Base-by-base conservation (phyloP, 2,329 filamentous ascomycete species). In the Cladosporium sp. region DNA sequence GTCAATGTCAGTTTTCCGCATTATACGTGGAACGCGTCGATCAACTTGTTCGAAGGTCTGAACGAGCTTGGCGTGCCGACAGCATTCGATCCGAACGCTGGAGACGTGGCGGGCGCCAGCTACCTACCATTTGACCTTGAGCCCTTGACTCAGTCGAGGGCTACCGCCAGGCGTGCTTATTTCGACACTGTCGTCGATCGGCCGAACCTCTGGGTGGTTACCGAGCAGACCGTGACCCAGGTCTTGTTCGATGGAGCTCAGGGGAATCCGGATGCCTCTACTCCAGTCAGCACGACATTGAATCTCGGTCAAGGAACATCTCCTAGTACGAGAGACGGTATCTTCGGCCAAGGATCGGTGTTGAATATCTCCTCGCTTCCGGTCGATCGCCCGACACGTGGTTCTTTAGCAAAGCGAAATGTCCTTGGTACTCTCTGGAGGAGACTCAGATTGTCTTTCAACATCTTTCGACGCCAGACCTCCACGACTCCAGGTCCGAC, bases 1-100 rank as follows among this genome's bases (percentile, higher is more conserved):
- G 70, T 80, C 14, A 74, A 77, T 9, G 66, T 77, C 35, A 76
- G 74, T 8, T 79, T 77, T 59, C 67, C 72, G 2, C 61, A 62
- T 31, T 72, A 65, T 49, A 66, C 68, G 52, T 74, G 70, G 56
- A 66, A 67, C 31, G 59, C 67, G 46, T 67, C 68, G 2, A 62
- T 63, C 40, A 63, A 65, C 44, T 64, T 70, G 22, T 70, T 71
- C 49, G 60, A 62, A 34, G 71, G 65, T 6, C 57, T 74, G 49
- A 67, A 70, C 18, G 60, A 66, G 35, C 59, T 75, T 1, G 67
- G 67, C 14, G 59, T 74, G 13, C 63, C 66, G 1, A 70, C 64
- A 7, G 61, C 63, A 7, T 62, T 63, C 41, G 72, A 74, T 53
- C 68, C 66, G 2, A 69, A 69, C 43, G 63, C 64, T 28, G 71